Percentiles rank a stretch among this genome's conserved stretches.
These are phyloP conservation scores for Jaltomata sinuosa DNA, from an alignment of 257 asterid species.

Conservation along the genomic window DNA sequence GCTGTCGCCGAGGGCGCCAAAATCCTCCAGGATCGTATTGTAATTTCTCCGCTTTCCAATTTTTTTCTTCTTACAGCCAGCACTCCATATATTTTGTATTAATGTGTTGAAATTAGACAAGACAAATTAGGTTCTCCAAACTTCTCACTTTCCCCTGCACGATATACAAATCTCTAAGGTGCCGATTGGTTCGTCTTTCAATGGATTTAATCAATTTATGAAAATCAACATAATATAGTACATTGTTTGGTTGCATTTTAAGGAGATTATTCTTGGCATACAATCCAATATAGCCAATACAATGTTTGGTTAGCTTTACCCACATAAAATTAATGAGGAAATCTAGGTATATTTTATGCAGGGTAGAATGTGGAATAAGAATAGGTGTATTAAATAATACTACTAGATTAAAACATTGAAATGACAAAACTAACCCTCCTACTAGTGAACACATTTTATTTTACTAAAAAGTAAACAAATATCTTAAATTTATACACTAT, in stretches of 20 bases:
- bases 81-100: neutral
- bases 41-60: slow-evolving; percentile 10
- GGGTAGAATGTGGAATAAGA: neutral
- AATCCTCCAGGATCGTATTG: slow-evolving; percentile 83
- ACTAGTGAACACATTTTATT: neutral
- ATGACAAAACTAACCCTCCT: neutral
- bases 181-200: neutral
- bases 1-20: slow-evolving; percentile 95
- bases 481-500: neutral
- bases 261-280: neutral
- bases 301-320: neutral
- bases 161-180: neutral
- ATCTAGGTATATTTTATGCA: too few relatives aligned
- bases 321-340: neutral
- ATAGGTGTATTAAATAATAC: neutral
- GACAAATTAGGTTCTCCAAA: neutral
- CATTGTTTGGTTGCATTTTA: neutral
- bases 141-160: neutral
- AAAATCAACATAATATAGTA: neutral
- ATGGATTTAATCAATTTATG: neutral
- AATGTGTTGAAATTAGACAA: neutral
- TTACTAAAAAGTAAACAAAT: neutral
- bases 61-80: neutral
- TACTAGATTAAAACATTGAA: neutral
- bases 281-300: neutral